These are phyloP conservation scores for Rachicladosporium sp. DNA, from an alignment of 2,329 filamentous ascomycete genomes.

Conservation along the genomic window DNA sequence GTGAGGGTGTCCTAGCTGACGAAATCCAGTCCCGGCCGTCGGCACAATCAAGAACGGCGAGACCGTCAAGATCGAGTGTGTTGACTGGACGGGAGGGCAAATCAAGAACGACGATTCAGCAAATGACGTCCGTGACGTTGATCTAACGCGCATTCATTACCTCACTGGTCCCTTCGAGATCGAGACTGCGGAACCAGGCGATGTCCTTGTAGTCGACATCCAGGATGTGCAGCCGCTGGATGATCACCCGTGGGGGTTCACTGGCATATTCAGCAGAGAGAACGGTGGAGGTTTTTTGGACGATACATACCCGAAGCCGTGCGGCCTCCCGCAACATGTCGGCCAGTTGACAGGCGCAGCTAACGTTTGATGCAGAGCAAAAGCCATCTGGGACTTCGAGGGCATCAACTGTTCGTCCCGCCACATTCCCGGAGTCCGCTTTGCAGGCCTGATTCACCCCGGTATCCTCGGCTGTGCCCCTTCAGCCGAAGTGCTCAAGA, in stretches of 20 bases:
- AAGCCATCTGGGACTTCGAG: constrained; percentile 68
- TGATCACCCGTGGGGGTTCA: constrained; percentile 82
- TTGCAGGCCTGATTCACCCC: constrained; percentile 76
- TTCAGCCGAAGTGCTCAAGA: constrained; percentile 60
- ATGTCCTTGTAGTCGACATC: constrained; percentile 77
- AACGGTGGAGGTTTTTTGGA: constrained; percentile 87
- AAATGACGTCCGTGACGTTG: constrained; percentile 76
- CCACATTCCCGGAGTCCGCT: constrained; percentile 77
- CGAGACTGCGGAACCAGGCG: constrained; percentile 70
- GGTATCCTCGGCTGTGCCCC: constrained; percentile 86
- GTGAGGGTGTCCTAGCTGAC: background rate
- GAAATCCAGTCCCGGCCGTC: constrained; percentile 52
- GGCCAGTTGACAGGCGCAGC: no score
- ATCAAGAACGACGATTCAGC: constrained; percentile 81
- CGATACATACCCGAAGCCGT: constrained; percentile 75
- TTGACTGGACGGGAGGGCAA: constrained; percentile 66
- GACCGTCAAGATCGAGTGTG: constrained; percentile 84
- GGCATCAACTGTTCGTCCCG: constrained; percentile 72
- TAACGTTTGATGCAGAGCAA: constrained; percentile 39
- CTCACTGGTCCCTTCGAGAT: constrained; percentile 82
- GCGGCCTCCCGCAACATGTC: constrained; percentile 18
- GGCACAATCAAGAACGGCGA: constrained; percentile 69
- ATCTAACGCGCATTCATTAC: constrained; percentile 76
- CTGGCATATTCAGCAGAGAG: constrained; percentile 44
- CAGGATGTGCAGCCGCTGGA: constrained; percentile 85